Evolutionary conservation across 768 basidiomycete species (phyloP), one percentile per base, ranked within the genome.

Genomic region (Amanita fuliginea): DNA sequence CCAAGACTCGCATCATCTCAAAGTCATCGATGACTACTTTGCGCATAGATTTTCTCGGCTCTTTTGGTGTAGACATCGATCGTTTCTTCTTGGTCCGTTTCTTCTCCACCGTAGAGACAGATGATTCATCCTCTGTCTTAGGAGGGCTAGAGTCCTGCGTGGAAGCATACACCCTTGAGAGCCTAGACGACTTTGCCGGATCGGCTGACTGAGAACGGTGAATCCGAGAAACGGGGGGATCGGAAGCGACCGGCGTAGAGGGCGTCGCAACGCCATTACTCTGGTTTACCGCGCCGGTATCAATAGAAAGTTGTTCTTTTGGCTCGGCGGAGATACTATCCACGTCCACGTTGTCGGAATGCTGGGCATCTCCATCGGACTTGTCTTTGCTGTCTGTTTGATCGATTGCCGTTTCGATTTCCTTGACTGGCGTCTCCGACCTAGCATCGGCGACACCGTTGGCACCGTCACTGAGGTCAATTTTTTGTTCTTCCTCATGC

Each of bases 1-100:
- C 96, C 10, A 99, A 70, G 28, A 98, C 95, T 13, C 91, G 79
- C 75, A 97, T 82, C 80, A 98, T 89, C 69, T 98, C 92, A 62
- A 99, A 99, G 68, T 97, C 93, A 55, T 90, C 78, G 51, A 98
- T 76, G 39, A 72, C 69, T 30, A 91, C 86, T 65, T 91, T 90
- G 47, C 80, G 75, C 50, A 77, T 82, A 58, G 78, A 77, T 59
- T 75, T 77, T 63, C 64, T 72, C 22, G 64, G 68, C 48, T 73
- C 71, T 59, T 76, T 76, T 32, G 76, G 77, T 40, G 73, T 53
- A 19, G 57, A 58, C 46, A 53, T 40, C 30, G 55, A 56, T 16
- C 55, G 51, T 42, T 53, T 82, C 67, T 80, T 82, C 39, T 51
- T 45, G 14, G 42, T 36, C 8, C 39, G 35, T 36, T 46, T 51